Evolutionary conservation across 192 early-diverging fungal species (phyloP).

Genomic region (Linderina pennispora): DNA sequence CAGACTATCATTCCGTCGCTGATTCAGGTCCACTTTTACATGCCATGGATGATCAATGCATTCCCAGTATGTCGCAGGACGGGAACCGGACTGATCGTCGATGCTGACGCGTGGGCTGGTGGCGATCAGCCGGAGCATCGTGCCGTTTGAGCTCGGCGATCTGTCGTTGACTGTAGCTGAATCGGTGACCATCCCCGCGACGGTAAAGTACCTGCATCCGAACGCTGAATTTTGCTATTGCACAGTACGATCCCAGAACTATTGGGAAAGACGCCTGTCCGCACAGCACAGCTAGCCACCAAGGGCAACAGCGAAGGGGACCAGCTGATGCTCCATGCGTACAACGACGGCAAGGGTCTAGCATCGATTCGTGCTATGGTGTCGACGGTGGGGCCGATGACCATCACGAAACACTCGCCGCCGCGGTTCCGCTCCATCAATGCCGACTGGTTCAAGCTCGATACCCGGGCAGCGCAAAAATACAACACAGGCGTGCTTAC

Average conservation of each 20-base stretch:
- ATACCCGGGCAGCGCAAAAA: neutral
- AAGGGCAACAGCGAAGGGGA: constrained; percentile 55
- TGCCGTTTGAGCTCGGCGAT: constrained; percentile 72
- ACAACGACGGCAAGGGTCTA: constrained; percentile 45
- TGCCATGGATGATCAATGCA: constrained; percentile 49
- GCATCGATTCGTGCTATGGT: constrained; percentile 50
- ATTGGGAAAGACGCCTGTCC: constrained; percentile 67
- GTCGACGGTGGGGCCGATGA: constrained; percentile 54
- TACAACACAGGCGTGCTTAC: constrained; percentile 9
- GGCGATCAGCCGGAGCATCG: constrained; percentile 69
- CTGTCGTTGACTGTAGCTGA: constrained; percentile 78
- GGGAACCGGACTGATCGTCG: constrained; percentile 69
- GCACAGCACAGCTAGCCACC: constrained; percentile 49
- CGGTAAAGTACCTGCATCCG: constrained; percentile 68
- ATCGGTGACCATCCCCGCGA: constrained; percentile 72
- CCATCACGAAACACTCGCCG: constrained; percentile 25
- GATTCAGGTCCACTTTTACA: constrained; percentile 63
- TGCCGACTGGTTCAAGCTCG: neutral
- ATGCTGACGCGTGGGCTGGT: constrained; percentile 67
- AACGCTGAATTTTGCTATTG: constrained; percentile 69
- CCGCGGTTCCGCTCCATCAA: constrained; percentile 7
- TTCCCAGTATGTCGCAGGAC: neutral
- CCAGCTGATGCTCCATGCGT: constrained; percentile 40
- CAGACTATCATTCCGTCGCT: constrained; percentile 64
- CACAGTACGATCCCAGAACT: constrained; percentile 64